Conservation (phyloP, 495 filamentous ascomycete species). For the Pyrenula massariospora region DNA sequence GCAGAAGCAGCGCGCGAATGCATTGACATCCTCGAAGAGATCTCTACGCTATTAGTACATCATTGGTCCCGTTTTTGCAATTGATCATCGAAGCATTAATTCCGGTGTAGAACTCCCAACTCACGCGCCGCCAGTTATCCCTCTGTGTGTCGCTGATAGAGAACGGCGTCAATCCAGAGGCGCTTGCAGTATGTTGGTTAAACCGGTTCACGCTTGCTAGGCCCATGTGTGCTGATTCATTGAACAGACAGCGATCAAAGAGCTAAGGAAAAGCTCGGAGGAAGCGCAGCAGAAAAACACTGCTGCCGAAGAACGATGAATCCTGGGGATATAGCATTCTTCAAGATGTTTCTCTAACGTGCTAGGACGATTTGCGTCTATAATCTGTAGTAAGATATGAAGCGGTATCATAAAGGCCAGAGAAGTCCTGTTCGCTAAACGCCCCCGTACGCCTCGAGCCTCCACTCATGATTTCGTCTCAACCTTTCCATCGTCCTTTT, state of each 20-base stretch:
- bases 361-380: too few relatives aligned
- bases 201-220: too few relatives aligned
- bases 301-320: background rate
- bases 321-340: too few relatives aligned
- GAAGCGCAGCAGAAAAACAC: background rate
- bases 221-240: conserved; percentile 4
- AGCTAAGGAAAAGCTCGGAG: conserved; percentile 50
- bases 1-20: conserved; percentile 88
- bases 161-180: conserved; percentile 94
- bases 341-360: too few relatives aligned
- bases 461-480: background rate
- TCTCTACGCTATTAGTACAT: conserved; percentile 73
- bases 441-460: too few relatives aligned
- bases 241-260: conserved; percentile 58
- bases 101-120: conserved; percentile 65
- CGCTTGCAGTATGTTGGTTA: conserved; percentile 75
- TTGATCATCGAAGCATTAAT: background rate
- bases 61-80: background rate
- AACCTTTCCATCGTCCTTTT: background rate
- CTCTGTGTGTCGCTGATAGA: conserved; percentile 94
- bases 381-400: too few relatives aligned
- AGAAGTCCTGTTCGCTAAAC: too few relatives aligned
- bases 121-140: conserved; percentile 81
- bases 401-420: too few relatives aligned
- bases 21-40: conserved; percentile 91